Base-by-base conservation (phyloP, 306 rosid species). In the Cucurbita argyrosperma region DNA sequence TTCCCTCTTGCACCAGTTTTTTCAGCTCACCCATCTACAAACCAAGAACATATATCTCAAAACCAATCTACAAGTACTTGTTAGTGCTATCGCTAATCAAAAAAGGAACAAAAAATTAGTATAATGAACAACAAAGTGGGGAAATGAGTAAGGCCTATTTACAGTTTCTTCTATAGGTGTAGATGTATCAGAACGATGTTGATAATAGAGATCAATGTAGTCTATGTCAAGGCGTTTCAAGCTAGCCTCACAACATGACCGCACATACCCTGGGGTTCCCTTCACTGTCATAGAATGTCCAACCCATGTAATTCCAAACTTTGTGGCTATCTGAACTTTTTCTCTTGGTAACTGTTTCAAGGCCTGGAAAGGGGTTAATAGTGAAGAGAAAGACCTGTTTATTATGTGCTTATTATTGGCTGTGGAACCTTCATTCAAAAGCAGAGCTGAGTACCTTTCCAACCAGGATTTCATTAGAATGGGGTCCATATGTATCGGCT, bases 141-240 rank as follows among this genome's bases (percentile, higher is more conserved):
- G 35, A 30, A 30, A 30, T 30, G 35, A 30, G 35, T 30, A 30
- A 30, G 35, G 35, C 3, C 35, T 30, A 30, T 30, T 30, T 56
- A 90, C 96, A 50, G 97, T 90, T 49, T 87, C 90, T 77, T 93
- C 98, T 40, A 88, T 87, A 3, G 98, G 98, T 9, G 90, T 83
- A 3, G 93, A 63, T 38, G 86, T 80, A 74, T 92, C 96, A 15
- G 86, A 19, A 3, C 96, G 85, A 78, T 92, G 96, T 82, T 87
- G 93, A 76, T 88, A 90, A 65, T 88, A 90, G 49, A 92, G 89
- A 73, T 92, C 96, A 26, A 90, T 92, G 83, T 83, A 87, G 14
- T 85, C 86, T 0, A 90, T 84, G 15, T 77, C 88, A 57, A 92
- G 96, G 40, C 96, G 89, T 56, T 81, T 80, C 10, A 92, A 86